Evolutionary conservation across 257 asterid species (phyloP).

Genomic region (Nyctanthes arbortristis): DNA sequence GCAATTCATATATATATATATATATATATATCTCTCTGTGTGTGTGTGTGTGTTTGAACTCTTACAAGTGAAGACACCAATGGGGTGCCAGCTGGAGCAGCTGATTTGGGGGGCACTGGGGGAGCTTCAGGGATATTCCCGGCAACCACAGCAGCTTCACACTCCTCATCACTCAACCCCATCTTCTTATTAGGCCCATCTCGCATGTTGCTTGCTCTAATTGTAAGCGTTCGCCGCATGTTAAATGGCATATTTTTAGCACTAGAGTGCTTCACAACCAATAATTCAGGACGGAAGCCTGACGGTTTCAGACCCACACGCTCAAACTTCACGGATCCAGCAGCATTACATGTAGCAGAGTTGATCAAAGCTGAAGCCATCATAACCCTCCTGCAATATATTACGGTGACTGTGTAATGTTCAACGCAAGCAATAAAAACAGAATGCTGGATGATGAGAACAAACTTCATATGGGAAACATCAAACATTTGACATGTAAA

Average conservation of each 20-base stretch:
- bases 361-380: conserved; percentile 51
- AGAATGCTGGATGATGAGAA: neutral
- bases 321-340: conserved; percentile 37
- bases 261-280: too few species aligned
- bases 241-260: conserved; percentile 13
- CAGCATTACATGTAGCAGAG: conserved; percentile 32
- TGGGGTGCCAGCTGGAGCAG: conserved; percentile 84
- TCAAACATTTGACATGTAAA: conserved; percentile 11
- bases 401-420: neutral
- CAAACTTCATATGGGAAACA: conserved; percentile 1
- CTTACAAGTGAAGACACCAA: conserved; percentile 58
- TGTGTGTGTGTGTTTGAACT: too few species aligned
- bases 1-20: neutral
- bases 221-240: conserved; percentile 24
- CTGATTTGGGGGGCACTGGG: conserved; percentile 67
- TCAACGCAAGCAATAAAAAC: neutral
- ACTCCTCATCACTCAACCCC: conserved; percentile 64
- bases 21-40: too few species aligned
- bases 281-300: conserved; percentile 30
- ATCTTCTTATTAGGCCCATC: conserved; percentile 46
- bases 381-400: conserved; percentile 13
- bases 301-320: conserved; percentile 40
- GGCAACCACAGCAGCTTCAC: conserved; percentile 87
- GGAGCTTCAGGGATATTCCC: conserved; percentile 92
- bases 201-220: conserved; percentile 47